Evolutionary conservation across 2,329 filamentous ascomycete species (phyloP).

Genomic region (Hymenoscyphus repandus): DNA sequence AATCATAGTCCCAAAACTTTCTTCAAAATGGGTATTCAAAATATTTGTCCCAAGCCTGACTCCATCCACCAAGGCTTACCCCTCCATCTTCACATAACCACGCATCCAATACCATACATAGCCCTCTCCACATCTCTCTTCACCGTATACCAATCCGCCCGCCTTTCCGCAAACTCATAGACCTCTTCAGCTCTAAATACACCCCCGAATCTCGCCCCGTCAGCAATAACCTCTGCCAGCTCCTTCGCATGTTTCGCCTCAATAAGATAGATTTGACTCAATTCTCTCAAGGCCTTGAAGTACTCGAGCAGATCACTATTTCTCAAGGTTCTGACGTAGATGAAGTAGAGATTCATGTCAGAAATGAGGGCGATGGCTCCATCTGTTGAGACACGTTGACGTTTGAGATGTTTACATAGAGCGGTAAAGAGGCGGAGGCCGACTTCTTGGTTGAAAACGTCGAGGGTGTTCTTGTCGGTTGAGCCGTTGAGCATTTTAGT

Average conservation of each 20-base stretch:
- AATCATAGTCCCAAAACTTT: no score
- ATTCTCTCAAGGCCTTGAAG: conserved; percentile 84
- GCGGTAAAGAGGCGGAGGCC: conserved; percentile 86
- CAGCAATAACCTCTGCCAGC: conserved; percentile 90
- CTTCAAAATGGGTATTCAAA: no score
- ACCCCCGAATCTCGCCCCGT: conserved; percentile 81
- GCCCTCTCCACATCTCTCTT: conserved; percentile 85
- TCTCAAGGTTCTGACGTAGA: conserved; percentile 73
- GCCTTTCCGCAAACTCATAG: conserved; percentile 89
- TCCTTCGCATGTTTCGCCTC: conserved; percentile 84
- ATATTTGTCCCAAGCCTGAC: no score
- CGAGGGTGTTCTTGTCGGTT: conserved; percentile 95
- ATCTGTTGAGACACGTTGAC: conserved; percentile 83
- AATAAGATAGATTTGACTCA: conserved; percentile 94
- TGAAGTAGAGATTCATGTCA: conserved; percentile 91
- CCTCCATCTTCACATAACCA: conserved; percentile 61
- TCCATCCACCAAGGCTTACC: not conserved
- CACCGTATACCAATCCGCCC: conserved; percentile 93
- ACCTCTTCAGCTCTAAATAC: conserved; percentile 96
- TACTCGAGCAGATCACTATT: conserved; percentile 84
- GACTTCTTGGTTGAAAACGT: conserved; percentile 98
- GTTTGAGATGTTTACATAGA: conserved; percentile 95
- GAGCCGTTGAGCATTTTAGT: conserved; percentile 90
- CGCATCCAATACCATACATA: conserved; percentile 94
- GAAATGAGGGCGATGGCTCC: conserved; percentile 91